Evolutionary conservation across 805 yeast genomes (phyloP), one percentile per base, ranked within the genome.

Genomic region (Lipomyces lipofer): DNA sequence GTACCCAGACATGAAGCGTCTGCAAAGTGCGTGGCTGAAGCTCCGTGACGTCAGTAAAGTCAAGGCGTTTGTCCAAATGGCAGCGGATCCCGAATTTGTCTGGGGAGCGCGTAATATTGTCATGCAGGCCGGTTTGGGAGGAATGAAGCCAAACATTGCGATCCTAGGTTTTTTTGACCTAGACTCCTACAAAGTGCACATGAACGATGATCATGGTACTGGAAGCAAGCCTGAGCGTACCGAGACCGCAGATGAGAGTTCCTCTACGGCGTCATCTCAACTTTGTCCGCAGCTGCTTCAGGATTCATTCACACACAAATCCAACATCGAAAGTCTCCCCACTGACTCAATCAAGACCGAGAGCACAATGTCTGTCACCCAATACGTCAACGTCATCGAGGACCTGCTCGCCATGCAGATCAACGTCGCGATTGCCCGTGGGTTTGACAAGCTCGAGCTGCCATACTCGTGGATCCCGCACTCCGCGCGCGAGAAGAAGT

Each of bases 101-200:
- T 92, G 98, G 97, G 98, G 99, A 24, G 95, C 89, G 0, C 76
- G 99, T 58, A 92, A 92, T 67, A 90, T 94, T 8, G 90, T 81
- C 55, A 69, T 92, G 56, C 97, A 97, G 0, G 86, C 96, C 2
- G 99, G 99, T 0, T 74, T 94, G n/a, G 99, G 99, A 6, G 97
- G 97, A 10, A 94, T 94, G 99, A 85, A 82, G 64, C 99, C 99
- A 1, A 94, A 94, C 67, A 91, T 94, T 49, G 88, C 97, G 0
- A 95, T 94, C 0, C 57, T 94, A 29, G 98, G 98, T 0, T 90
- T 90, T 65, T 88, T 85, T 63, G 96, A 92, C 28, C 50, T 54
- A 4, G 47, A 24, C 10, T 50, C 55, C 15, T 47, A 55, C 33
- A 32, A 36, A n/a, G 19, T 24, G 13, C 48, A 50, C 7, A 21